These are phyloP conservation scores for Colletotrichum musicola DNA, from an alignment of 2,329 filamentous ascomycete species.

Conservation along the genomic window DNA sequence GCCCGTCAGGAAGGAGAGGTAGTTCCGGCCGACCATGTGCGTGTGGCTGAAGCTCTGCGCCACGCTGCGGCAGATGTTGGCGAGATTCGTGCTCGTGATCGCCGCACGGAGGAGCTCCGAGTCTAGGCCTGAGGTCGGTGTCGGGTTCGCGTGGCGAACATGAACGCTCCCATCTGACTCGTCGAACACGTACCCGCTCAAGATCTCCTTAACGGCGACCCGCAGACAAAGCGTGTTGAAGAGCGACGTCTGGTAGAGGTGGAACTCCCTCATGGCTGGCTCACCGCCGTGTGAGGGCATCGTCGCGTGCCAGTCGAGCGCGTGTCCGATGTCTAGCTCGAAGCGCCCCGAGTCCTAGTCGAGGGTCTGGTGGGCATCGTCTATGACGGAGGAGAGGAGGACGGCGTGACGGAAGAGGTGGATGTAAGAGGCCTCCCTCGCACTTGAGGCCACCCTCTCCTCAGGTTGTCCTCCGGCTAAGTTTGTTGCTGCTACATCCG, in stretches of 20 bases:
- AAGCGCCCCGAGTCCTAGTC: neutral
- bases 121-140: too few relatives aligned
- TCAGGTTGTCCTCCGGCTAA: neutral
- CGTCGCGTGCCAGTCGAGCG: conserved; percentile 16
- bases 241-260: conserved; percentile 25
- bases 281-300: conserved; percentile 1
- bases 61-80: conserved; percentile 20
- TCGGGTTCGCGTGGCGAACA: neutral
- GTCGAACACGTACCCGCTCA: neutral
- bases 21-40: conserved; percentile 23
- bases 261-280: neutral
- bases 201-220: conserved; percentile 17
- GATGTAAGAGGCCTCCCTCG: neutral
- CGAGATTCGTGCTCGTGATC: neutral
- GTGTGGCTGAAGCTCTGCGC: conserved; percentile 22
- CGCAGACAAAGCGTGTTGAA: conserved; percentile 23
- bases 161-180: neutral
- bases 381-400: conserved; percentile 12
- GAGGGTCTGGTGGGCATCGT: neutral
- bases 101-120: too few relatives aligned
- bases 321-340: conserved; percentile 2
- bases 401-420: conserved; percentile 28
- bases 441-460: neutral
- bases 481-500: neutral
- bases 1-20: conserved; percentile 10